Conservation (phyloP, 139 green algal genomes). For the Zygnema cylindricum region DNA sequence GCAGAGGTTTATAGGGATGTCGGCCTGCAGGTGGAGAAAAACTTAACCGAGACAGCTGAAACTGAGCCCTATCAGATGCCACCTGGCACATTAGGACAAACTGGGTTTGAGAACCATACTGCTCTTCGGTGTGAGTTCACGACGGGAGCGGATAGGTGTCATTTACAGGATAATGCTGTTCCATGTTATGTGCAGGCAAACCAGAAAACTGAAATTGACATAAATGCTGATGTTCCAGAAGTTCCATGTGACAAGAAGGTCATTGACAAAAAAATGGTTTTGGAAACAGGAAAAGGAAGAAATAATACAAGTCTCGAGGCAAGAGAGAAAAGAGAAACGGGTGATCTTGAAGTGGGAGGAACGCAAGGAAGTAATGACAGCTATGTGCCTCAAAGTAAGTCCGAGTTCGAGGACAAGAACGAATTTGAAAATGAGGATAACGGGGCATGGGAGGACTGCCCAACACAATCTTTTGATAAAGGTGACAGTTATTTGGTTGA, state of each 20-base stretch:
- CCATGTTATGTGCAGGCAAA: too few species aligned
- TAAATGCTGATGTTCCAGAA: too few species aligned
- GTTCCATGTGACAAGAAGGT: too few species aligned
- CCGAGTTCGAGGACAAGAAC: neutral
- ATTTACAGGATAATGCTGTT: too few species aligned
- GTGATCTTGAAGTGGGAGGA: neutral
- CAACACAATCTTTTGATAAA: neutral
- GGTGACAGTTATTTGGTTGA: neutral
- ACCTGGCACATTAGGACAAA: too few species aligned
- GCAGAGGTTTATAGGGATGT: neutral
- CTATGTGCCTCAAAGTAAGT: neutral
- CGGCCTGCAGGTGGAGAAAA: neutral
- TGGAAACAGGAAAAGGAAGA: neutral
- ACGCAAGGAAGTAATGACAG: neutral
- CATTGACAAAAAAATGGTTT: neutral
- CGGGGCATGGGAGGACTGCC: neutral
- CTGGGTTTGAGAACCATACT: too few species aligned
- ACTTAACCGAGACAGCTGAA: neutral
- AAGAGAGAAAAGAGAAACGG: neutral
- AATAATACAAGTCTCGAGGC: neutral
- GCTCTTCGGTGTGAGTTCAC: too few species aligned
- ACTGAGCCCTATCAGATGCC: neutral
- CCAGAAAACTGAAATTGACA: too few species aligned
- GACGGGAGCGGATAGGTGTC: too few species aligned
- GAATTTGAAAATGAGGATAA: neutral